Percentiles rank a stretch among this genome's conserved stretches.
Conservation (phyloP, 805 yeast genomes). For the Spathaspora girioi region DNA sequence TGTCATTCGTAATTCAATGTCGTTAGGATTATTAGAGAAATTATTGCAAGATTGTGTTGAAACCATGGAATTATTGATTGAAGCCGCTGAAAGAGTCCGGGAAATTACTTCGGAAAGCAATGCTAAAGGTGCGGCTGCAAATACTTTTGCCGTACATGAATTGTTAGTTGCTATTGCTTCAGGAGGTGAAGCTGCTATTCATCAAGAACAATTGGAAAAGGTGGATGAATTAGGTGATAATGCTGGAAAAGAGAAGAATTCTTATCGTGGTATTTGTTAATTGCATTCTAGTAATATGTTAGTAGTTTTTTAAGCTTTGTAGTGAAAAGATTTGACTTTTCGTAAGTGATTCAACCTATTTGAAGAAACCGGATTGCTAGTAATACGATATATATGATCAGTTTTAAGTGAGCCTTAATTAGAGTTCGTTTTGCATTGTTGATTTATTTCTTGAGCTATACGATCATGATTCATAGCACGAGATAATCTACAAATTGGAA, state of each 20-base stretch:
- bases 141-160: constrained; percentile 39
- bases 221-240: constrained; percentile 18
- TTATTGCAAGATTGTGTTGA: constrained; percentile 59
- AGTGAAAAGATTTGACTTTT: not conserved
- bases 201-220: constrained; percentile 16
- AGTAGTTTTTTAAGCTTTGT: not conserved
- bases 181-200: constrained; percentile 46
- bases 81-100: constrained; percentile 42
- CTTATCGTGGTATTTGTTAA: constrained; percentile 37
- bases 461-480: too few species aligned
- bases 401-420: too few species aligned
- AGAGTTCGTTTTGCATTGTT: too few species aligned
- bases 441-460: too few species aligned
- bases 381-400: too few species aligned
- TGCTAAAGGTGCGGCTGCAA: constrained; percentile 17
- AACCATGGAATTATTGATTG: constrained; percentile 49
- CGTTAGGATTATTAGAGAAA: constrained; percentile 57
- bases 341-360: too few species aligned
- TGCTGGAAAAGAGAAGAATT: constrained; percentile 22
- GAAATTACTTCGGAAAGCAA: constrained; percentile 11
- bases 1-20: constrained; percentile 71
- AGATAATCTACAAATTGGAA: too few species aligned
- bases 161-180: constrained; percentile 53
- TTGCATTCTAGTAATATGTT: too few species aligned
- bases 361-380: too few species aligned